Conservation (phyloP, 768 basidiomycete genomes). For the Boletus rufocinnamomeus region DNA sequence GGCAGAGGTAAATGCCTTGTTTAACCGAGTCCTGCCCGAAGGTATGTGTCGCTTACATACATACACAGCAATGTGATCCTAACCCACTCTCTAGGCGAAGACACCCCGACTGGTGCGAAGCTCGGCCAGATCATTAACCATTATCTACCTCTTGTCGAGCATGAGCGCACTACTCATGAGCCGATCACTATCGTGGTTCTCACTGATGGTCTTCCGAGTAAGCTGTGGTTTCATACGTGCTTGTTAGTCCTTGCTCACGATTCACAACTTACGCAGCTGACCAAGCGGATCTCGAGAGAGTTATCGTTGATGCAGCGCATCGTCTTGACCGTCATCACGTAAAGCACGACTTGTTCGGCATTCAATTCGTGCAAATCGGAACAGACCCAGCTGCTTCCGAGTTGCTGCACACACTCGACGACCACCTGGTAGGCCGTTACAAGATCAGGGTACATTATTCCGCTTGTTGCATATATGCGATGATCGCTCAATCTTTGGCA, state of each 20-base stretch:
- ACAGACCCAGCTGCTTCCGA: slow-evolving; percentile 39
- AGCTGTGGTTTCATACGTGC: slow-evolving; percentile 12
- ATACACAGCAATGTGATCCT: neutral
- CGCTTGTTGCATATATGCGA: neutral
- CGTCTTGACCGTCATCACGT: slow-evolving; percentile 40
- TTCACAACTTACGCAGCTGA: slow-evolving; percentile 26
- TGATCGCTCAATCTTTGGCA: slow-evolving; percentile 18
- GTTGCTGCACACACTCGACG: slow-evolving; percentile 42
- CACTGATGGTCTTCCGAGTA: slow-evolving; percentile 44
- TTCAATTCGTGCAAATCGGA: slow-evolving; percentile 52
- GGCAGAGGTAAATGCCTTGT: slow-evolving; percentile 25
- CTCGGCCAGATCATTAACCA: slow-evolving; percentile 38
- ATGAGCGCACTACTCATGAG: slow-evolving; percentile 32
- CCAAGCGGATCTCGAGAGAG: slow-evolving; percentile 27
- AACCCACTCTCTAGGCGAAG: slow-evolving; percentile 24
- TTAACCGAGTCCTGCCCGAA: slow-evolving; percentile 28
- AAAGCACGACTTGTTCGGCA: slow-evolving; percentile 42
- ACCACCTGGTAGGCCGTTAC: slow-evolving; percentile 36
- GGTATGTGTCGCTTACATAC: slow-evolving; percentile 14
- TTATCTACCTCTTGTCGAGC: slow-evolving; percentile 39
- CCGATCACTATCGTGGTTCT: slow-evolving; percentile 40
- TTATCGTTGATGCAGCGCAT: slow-evolving; percentile 40
- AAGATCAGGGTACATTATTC: slow-evolving; percentile 31
- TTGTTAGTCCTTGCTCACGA: neutral
- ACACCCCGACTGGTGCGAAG: slow-evolving; percentile 42